Base-by-base conservation (phyloP, 2,329 filamentous ascomycete species). In the Huntiella bhutanensis region DNA sequence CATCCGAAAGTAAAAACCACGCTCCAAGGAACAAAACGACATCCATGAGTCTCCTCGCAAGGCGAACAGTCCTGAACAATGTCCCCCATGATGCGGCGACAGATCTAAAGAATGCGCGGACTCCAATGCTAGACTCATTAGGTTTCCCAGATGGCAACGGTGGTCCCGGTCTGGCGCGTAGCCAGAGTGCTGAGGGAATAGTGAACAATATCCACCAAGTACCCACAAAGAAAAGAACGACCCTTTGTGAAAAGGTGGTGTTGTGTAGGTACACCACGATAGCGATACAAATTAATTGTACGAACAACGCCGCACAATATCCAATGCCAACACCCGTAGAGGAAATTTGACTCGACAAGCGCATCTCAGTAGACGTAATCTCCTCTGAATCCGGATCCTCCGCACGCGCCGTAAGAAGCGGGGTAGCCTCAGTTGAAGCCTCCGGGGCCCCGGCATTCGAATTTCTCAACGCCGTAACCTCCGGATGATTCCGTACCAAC, bases 1-100 rank as follows among this genome's bases (percentile, higher is more conserved):
- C 86, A 56, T 98, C 91, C 5, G 83, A 93, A 1, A 98, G 71
- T 28, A 98, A 70, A 58, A 98, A 95, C 91, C 91, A 98, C 4
- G 84, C 86, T 3, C 72, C 75, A 4, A 98, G 71, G 58, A 91
- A 91, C 5, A 88, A 66, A 22, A 82, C 64, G 22, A 88, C 78
- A 54, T 91, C 83, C 43, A 76, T 65, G 5, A 88, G 68, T 8
- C 73, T 71, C 11, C 80, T 69, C 3, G 88, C 87, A 39, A 86
- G 73, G 54, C 76, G 71, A 8, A 87, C 64, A 0, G 91, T 96
- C 49, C 77, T 78, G 52, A 79, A 87, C 1, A 98, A 70, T 2
- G 84, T 85, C 48, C 73, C 78, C 91, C 91, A 98, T 0, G 87
- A 82, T 59, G 82, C 88, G 0, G 67, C 64, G 34, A 94, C 73